Conservation (phyloP, 1,139 yeast species). For the Yamadazyma kanchanaburiensis region DNA sequence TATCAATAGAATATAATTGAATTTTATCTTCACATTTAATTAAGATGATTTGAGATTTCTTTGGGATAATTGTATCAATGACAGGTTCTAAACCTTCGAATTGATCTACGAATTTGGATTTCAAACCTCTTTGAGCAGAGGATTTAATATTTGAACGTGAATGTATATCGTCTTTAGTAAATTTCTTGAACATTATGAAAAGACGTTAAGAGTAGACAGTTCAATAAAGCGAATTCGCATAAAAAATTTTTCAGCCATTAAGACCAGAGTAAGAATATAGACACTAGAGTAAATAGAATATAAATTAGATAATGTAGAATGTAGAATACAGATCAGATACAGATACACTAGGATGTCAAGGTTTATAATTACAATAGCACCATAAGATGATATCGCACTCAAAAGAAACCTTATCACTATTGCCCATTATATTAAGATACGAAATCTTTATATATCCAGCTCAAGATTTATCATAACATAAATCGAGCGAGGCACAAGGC, state of each 20-base stretch:
- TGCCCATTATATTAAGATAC: slow-evolving; percentile 46
- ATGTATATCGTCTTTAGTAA: slow-evolving; percentile 82
- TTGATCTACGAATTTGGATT: slow-evolving; percentile 65
- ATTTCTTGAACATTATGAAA: slow-evolving; percentile 55
- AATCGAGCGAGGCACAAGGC: slow-evolving; percentile 75
- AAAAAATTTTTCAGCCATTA: slow-evolving; percentile 5
- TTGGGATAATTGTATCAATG: slow-evolving; percentile 83
- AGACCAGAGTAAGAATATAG: not conserved
- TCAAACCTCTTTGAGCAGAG: slow-evolving; percentile 83
- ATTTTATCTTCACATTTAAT: slow-evolving; percentile 89
- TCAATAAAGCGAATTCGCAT: slow-evolving; percentile 8
- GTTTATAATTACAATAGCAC: slow-evolving; percentile 70
- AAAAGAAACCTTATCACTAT: slow-evolving; percentile 57
- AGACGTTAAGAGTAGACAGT: not conserved
- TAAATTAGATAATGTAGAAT: too few species aligned
- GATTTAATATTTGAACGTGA: slow-evolving; percentile 91
- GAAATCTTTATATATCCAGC: slow-evolving; percentile 40
- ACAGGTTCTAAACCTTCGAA: slow-evolving; percentile 71
- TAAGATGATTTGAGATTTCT: slow-evolving; percentile 80
- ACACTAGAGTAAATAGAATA: too few species aligned
- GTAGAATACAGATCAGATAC: too few species aligned
- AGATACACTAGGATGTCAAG: slow-evolving; percentile 59
- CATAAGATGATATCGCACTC: slow-evolving; percentile 74
- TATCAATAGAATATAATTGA: slow-evolving; percentile 71
- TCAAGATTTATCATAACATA: slow-evolving; percentile 42